These are phyloP conservation scores for Dioscorea cayenensis DNA, from an alignment of 116 monocot genomes.

Conservation along the genomic window DNA sequence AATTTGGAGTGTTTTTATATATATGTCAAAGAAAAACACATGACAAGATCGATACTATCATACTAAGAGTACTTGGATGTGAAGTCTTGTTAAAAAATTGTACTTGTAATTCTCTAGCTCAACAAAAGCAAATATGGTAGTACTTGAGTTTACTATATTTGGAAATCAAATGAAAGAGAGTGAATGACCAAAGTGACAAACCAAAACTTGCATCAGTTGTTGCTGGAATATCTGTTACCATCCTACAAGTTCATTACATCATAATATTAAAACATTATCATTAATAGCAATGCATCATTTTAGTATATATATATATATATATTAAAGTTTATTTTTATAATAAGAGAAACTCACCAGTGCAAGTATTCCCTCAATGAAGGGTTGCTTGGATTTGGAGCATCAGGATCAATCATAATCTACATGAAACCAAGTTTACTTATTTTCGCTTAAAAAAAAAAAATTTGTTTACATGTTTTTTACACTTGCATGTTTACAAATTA, in stretches of 20 bases:
- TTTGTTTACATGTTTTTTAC: too few species aligned
- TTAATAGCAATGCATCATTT: too few species aligned
- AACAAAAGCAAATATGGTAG: background rate
- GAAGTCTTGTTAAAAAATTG: background rate
- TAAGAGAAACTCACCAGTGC: constrained; percentile 34
- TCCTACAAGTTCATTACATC: constrained; percentile 19
- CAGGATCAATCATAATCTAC: constrained; percentile 72
- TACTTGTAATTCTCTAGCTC: background rate
- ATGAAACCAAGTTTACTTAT: background rate
- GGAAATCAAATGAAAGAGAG: background rate
- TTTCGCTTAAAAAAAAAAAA: too few species aligned
- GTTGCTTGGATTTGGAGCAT: constrained; percentile 74
- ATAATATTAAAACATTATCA: background rate
- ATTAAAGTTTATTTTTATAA: background rate
- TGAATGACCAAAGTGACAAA: constrained; percentile 8
- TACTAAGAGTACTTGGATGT: too few species aligned
- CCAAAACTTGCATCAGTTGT: constrained; percentile 60
- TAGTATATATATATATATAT: too few species aligned
- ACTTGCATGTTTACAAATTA: too few species aligned
- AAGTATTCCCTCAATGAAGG: constrained; percentile 56
- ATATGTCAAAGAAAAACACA: too few species aligned
- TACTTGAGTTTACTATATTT: too few species aligned
- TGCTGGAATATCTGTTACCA: constrained; percentile 82
- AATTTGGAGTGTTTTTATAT: too few species aligned
- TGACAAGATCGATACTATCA: too few species aligned